Evolutionary conservation across 305 asterid species (phyloP), one percentile per base, ranked within the genome.

Genomic region (Stenogyne calaminthoides): DNA sequence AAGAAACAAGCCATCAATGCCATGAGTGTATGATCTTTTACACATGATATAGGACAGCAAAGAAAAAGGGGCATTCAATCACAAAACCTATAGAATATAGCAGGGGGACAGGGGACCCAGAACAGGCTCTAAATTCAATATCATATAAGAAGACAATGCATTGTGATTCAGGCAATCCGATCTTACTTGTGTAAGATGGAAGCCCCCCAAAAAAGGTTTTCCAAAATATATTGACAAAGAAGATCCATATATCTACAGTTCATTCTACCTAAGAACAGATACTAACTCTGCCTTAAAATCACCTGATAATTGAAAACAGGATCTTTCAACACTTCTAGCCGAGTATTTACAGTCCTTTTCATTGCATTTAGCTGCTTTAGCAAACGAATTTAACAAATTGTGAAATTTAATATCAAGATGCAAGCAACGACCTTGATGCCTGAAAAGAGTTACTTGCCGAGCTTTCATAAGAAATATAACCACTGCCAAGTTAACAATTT

Each of bases 381-480:
- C 70, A 57, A 34, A 57, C 64, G 18, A 22, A 39, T 72, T 55
- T 16, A 22, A 47, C 47, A 25, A 15, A 52, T 34, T 10, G 59
- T 44, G 66, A 36, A 57, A 18, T 1, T 51, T 51, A 51, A 15
- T 9, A 51, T 12, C 11, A 39, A 29, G 19, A 54, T 51, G 15
- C 10, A 40, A 19, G n/a, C n/a, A n/a, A n/a, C 27, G 14, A 2
- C 16, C 44, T 39, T 39, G 22, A 69, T 27, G 39, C 59, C 54
- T 19, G 6, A 54, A 39, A 2, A 7, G 15, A 15, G 2, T 16
- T 36, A 34, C 47, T 62, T 39, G 27, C 44, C 54, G 5, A 32
- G 66, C 22, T 6, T 71, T 51, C 77, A 72, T 40, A 9, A 64
- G 52, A 64, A 9, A 14, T 25, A 25, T n/a, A 56, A 68, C 63